A percentile compares a stretch with the other conserved stretches of the same genome.
Conservation (phyloP, 441 rosid species). For the Kokia cookei region DNA sequence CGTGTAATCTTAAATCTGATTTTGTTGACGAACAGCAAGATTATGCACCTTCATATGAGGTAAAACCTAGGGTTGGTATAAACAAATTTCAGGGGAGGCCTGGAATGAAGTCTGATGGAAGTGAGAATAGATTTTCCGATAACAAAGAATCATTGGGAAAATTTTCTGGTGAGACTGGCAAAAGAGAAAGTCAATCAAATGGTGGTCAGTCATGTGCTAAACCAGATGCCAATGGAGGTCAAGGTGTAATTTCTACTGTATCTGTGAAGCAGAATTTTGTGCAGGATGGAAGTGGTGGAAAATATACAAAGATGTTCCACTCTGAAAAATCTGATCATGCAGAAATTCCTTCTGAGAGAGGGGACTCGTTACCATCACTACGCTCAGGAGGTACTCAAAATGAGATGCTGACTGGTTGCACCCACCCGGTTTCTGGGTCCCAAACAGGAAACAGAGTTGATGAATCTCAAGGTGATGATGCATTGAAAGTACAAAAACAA, state of each 20-base stretch:
- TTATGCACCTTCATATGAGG: slow-evolving; percentile 28
- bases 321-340: slow-evolving; percentile 29
- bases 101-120: slow-evolving; percentile 30
- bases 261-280: slow-evolving; percentile 41
- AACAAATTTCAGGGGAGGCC: slow-evolving; percentile 35
- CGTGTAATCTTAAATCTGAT: slow-evolving; percentile 37
- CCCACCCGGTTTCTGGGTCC: slow-evolving; percentile 23
- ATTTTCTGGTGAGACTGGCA: slow-evolving; percentile 29
- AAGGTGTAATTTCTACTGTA: slow-evolving; percentile 26
- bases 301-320: slow-evolving; percentile 17
- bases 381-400: slow-evolving; percentile 41
- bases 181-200: slow-evolving; percentile 36
- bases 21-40: slow-evolving; percentile 34
- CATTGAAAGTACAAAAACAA: slow-evolving; percentile 34
- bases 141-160: slow-evolving; percentile 41
- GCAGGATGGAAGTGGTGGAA: slow-evolving; percentile 29
- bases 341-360: slow-evolving; percentile 37
- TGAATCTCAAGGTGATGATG: slow-evolving; percentile 30
- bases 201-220: slow-evolving; percentile 36
- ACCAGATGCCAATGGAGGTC: slow-evolving; percentile 30
- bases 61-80: slow-evolving; percentile 37
- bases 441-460: slow-evolving; percentile 10
- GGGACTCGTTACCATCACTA: slow-evolving; percentile 34
- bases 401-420: slow-evolving; percentile 27
- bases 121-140: slow-evolving; percentile 37